Base-by-base conservation (phyloP, 2,329 filamentous ascomycete species). In the Talaromyces sp. region DNA sequence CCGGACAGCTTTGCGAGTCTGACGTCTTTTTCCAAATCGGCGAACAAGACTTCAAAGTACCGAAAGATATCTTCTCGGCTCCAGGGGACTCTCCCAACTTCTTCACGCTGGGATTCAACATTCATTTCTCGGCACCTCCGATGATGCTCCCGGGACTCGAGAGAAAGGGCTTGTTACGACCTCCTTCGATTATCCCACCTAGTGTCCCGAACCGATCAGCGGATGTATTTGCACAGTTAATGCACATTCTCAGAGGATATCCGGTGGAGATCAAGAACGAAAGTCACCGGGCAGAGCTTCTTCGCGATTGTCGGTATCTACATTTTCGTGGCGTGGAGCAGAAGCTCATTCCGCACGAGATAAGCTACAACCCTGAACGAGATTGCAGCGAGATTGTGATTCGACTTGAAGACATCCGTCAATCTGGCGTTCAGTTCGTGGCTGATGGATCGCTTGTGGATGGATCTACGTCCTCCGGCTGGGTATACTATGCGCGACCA, bases 31-130 rank as follows among this genome's bases (percentile, higher is more conserved):
- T 97, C 72, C 90, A 91, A 67, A 94, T 98, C 71, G 94, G 94
- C 66, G 87, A 91, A 70, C 87, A 86, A 65, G 88, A 95, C 71
- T 98, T 98, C 78, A 90, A 93, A 74, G 93, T 98, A 69, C 91
- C 93, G 1, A 90, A 93, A 68, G 91, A 96, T 71, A 83, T 96
- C 67, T 96, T 98, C 77, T 89, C 86, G 35, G 85, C 87, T 41
- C 92, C 93, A 0, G 94, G 93, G 31, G 93, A 98, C 78, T 89
- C 88, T n/a, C 93, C 93, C 13, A 98, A 98, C 77, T 98, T 93
- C 83, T 98, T 98, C 82, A 90, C 92, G 0, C 85, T 97, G 3
- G 93, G 93, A 66, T 97, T 96, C 73, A 90, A 88, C 43, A 86
- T 92, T 71, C 96, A 96, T 83, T 96, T 97, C 80, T 89, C 88